These are phyloP conservation scores for Chlamydomonas eustigma DNA, from an alignment of 139 green algal genomes.

Conservation along the genomic window DNA sequence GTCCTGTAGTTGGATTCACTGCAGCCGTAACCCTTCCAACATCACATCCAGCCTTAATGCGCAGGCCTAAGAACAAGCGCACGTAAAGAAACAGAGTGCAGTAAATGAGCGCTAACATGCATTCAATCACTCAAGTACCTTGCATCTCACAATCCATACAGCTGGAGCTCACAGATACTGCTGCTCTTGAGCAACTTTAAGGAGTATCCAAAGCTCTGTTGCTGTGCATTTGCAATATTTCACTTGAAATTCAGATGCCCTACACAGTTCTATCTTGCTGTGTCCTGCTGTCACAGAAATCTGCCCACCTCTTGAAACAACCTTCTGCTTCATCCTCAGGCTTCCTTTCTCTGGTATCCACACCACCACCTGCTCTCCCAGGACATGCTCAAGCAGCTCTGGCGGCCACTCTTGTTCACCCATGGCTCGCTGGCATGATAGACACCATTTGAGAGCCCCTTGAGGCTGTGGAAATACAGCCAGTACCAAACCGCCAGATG, in stretches of 20 bases:
- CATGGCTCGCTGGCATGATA: neutral
- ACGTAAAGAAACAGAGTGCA: no score
- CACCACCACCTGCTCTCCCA: slow-evolving; percentile 13
- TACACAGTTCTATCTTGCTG: no score
- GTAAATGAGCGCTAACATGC: no score
- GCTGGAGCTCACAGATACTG: no score
- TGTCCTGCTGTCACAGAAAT: no score
- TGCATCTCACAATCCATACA: no score
- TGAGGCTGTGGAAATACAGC: neutral
- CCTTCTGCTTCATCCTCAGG: neutral
- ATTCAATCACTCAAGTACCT: no score
- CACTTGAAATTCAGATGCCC: no score
- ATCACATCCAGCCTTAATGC: neutral
- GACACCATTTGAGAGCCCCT: neutral
- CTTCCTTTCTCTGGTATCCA: neutral
- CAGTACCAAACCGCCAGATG: neutral
- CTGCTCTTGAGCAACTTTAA: no score
- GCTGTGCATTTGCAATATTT: no score
- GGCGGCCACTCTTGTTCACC: neutral
- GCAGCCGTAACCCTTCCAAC: neutral
- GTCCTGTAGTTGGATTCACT: slow-evolving; percentile 16
- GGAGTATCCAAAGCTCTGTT: no score
- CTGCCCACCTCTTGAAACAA: neutral
- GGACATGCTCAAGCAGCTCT: slow-evolving; percentile 2
- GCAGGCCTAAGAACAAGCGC: no score